Evolutionary conservation across 2,329 filamentous ascomycete genomes (phyloP).

Genomic region (Fusarium mexicanum): DNA sequence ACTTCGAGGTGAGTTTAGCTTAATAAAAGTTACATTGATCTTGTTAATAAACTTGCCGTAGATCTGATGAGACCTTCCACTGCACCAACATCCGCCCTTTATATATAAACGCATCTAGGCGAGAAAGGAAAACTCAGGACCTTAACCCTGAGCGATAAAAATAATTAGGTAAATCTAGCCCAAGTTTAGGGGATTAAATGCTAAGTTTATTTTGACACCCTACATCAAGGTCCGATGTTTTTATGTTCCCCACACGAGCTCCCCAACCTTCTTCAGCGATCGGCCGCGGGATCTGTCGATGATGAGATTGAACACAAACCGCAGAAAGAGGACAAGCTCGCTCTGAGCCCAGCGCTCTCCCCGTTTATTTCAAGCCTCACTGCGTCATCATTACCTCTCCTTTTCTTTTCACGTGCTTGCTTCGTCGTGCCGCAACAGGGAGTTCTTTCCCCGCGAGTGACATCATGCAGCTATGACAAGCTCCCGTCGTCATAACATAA

Average conservation of each 20-base stretch:
- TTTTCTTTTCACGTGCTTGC: slow-evolving; percentile 30
- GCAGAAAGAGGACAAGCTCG: slow-evolving; percentile 7
- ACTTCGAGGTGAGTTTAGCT: neutral
- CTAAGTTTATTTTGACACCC: too few relatives aligned
- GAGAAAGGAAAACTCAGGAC: too few relatives aligned
- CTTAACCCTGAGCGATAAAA: too few relatives aligned
- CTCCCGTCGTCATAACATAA: slow-evolving; percentile 37
- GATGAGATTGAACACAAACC: slow-evolving; percentile 12
- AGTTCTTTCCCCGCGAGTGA: slow-evolving; percentile 40
- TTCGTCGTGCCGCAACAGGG: slow-evolving; percentile 29
- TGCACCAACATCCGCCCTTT: slow-evolving; percentile 14
- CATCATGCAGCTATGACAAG: slow-evolving; percentile 38
- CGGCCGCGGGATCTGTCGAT: slow-evolving; percentile 29
- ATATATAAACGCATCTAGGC: neutral
- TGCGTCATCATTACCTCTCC: slow-evolving; percentile 42
- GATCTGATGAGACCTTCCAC: neutral
- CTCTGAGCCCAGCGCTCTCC: neutral
- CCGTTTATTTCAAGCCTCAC: slow-evolving; percentile 22
- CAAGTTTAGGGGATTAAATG: too few relatives aligned
- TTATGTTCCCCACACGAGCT: slow-evolving; percentile 14
- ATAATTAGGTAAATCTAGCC: too few relatives aligned
- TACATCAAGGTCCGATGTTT: too few relatives aligned
- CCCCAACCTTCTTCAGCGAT: slow-evolving; percentile 14
- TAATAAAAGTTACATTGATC: neutral
- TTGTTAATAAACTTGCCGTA: neutral